Evolutionary conservation across 2,329 filamentous ascomycete species (phyloP), one percentile per base, ranked within the genome.

Genomic region (Cladosporium halotolerans): DNA sequence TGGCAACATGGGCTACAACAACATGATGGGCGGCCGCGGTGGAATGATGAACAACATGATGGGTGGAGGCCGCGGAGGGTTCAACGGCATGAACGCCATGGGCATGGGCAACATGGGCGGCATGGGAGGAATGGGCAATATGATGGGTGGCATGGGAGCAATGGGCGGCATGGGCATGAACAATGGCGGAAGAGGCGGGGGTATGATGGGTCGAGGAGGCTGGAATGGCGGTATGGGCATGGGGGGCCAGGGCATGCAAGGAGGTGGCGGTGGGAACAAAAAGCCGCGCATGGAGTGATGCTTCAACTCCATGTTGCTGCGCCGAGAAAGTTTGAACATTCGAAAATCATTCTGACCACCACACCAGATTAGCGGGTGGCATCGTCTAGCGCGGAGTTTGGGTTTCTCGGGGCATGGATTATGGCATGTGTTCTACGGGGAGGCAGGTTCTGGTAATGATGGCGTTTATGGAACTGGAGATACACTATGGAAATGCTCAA

Each of bases 191-290:
- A 80, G 76, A 72, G 73, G 49, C 69, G 80, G 81, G 66, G 67
- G 66, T 31, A 70, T 71, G 11, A 74, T 73, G 36, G 55, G 70
- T 68, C 56, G 67, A 4, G 43, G 49, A 40, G 58, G 58, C 6
- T 66, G 63, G 28, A 57, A 58, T 45, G 57, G 57, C 52, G 57
- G 59, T 43, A 45, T 39, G 45, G 53, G 47, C 39, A 46, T 51
- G 44, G 18, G 79, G 78, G 76, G 70, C 72, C 41, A 73, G 73
- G 73, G 70, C 18, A 77, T 76, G 71, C 71, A 73, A 67, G 74
- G 76, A 10, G 47, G 53, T 34, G 46, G 44, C 28, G 44, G 54
- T 32, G 46, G 44, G 39, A 57, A 56, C 52, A 61, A 60, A 46
- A 52, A 55, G 52, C 55, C 57, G 50, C 56, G 57, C 34, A 47